Conservation (phyloP, 805 yeast species). For the Clavispora carvajalis region DNA sequence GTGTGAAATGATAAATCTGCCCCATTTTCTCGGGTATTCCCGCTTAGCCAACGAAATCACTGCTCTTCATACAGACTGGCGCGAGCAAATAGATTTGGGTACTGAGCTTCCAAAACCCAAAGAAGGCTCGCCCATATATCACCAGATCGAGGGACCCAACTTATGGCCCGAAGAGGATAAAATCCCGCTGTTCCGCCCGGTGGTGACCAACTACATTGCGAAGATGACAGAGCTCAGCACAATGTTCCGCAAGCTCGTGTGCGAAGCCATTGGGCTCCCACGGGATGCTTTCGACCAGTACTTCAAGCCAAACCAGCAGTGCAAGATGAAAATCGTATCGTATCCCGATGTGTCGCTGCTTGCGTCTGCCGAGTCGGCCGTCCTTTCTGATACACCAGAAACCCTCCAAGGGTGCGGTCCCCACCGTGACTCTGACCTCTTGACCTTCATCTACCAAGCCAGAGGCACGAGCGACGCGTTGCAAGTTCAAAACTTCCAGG, state of each 20-base stretch:
- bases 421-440: conserved; percentile 60
- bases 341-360: conserved; percentile 45
- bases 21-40: conserved; percentile 57
- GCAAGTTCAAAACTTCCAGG: conserved; percentile 51
- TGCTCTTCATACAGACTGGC: conserved; percentile 47
- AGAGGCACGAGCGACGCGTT: conserved; percentile 43
- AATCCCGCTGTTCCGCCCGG: conserved; percentile 41
- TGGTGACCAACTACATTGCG: conserved; percentile 37
- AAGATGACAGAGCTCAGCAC: conserved; percentile 43
- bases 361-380: conserved; percentile 16
- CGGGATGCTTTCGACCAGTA: conserved; percentile 40
- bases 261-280: conserved; percentile 51
- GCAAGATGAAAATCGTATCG: conserved; percentile 50
- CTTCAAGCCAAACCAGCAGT: conserved; percentile 48
- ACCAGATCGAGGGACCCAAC: conserved; percentile 54
- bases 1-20: conserved; percentile 50
- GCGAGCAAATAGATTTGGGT: conserved; percentile 61
- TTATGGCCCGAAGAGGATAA: conserved; percentile 42
- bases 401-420: conserved; percentile 55
- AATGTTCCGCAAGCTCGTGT: conserved; percentile 41
- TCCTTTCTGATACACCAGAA: conserved; percentile 24
- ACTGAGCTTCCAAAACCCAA: conserved; percentile 44
- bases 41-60: conserved; percentile 55
- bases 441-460: conserved; percentile 59
- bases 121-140: conserved; percentile 36